Base-by-base conservation (phyloP, 441 rosid species). In the Syzygium syzygioides region DNA sequence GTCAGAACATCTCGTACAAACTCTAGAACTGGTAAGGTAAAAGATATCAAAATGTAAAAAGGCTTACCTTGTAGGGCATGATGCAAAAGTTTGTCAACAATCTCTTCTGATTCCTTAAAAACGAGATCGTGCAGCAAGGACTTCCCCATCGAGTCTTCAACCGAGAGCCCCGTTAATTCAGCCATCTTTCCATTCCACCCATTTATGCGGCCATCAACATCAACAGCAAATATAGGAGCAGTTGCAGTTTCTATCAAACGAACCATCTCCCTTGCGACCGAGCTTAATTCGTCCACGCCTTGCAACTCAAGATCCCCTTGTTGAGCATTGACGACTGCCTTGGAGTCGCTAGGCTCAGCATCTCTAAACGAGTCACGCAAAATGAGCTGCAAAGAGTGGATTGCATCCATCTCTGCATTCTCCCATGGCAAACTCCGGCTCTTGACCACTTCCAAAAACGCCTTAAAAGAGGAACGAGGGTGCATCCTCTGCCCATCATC, bases 201-300 rank as follows among this genome's bases (percentile, higher is more conserved):
- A 92, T 98, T 98, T 90, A 98, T 92, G 89, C 92, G 68, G 57
- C 99, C 98, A 86, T 94, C 93, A 86, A 90, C 92, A 88, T 97
- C 99, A 48, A 97, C 97, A 52, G 98, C 99, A 50, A 97, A 98
- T 93, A 98, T 97, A 52, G 99, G 99, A 88, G 96, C 99, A 45
- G 98, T 96, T 41, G 99, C 99, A 10, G 99, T 97, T 91, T 97
- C 99, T 62, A 98, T 98, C 89, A 97, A 92, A 90, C 99, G 96
- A 89, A 98, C 99, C 99, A 98, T 97, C 94, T 96, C 99, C 91
- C 99, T 95, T 14, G 99, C 99, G 86, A 95, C 99, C 28, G 98
- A 95, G 90, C 98, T 96, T 90, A 98, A 95, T 91, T 96, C 99
- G 87, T 98, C 96, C 84, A 96, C 83, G 34, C 96, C 98, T 92